Conservation (phyloP, 495 filamentous ascomycete species). For the Lophium mytilinum region DNA sequence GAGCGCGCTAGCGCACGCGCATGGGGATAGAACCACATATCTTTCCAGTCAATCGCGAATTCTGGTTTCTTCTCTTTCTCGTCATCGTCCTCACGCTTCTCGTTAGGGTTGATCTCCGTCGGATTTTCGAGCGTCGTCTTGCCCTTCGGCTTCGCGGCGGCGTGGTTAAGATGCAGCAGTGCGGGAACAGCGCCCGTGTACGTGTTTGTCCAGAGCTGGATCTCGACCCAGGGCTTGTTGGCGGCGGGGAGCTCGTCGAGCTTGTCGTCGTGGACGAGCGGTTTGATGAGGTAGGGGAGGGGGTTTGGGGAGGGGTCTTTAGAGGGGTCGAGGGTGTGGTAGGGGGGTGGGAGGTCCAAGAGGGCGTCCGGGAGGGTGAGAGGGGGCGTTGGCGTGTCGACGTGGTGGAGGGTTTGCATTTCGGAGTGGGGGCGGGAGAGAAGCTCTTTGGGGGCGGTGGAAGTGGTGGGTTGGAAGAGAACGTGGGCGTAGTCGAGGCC, state of each 20-base stretch:
- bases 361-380: conserved; percentile 12
- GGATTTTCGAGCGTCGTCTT: background rate
- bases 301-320: conserved; percentile 8
- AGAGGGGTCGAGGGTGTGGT: conserved; percentile 13
- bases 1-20: conserved; percentile 21
- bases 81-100: background rate
- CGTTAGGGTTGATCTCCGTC: background rate
- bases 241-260: conserved; percentile 17
- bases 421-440: conserved; percentile 13
- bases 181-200: conserved; percentile 18
- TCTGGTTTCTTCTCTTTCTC: background rate
- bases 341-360: conserved; percentile 10
- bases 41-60: background rate
- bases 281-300: conserved; percentile 12
- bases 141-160: background rate
- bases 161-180: conserved; percentile 12
- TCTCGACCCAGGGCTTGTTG: conserved; percentile 11
- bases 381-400: conserved; percentile 9
- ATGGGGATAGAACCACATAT: conserved; percentile 18
- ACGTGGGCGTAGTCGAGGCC: conserved; percentile 26
- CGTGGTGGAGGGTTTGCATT: conserved; percentile 7
- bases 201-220: conserved; percentile 18
- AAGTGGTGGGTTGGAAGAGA: conserved; percentile 31
- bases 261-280: conserved; percentile 1
- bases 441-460: conserved; percentile 17